Percentiles rank a stretch among this genome's conserved stretches.
Evolutionary conservation across 257 asterid genomes (phyloP).

Genomic region (Misopates orontium): DNA sequence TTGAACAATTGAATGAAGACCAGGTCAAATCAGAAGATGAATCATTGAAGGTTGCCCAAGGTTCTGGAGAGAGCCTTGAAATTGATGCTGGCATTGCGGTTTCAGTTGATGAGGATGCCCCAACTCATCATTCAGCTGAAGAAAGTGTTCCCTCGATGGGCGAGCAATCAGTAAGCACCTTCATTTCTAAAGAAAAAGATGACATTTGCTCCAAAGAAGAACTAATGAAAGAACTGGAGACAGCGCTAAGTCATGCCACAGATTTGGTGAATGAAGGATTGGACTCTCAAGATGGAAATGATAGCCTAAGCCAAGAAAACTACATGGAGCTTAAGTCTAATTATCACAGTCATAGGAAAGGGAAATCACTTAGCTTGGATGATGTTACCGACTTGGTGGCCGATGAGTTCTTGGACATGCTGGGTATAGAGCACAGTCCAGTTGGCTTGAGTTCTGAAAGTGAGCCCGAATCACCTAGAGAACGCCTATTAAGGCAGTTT

Average conservation of each 20-base stretch:
- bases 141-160: constrained; percentile 16
- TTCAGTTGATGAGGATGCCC: constrained; percentile 28
- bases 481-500: constrained; percentile 74
- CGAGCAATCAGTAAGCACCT: constrained; percentile 22
- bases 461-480: constrained; percentile 95
- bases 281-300: constrained; percentile 56
- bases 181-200: constrained; percentile 35
- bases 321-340: constrained; percentile 38
- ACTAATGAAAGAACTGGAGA: constrained; percentile 66
- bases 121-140: constrained; percentile 18
- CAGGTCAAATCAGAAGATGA: constrained; percentile 19
- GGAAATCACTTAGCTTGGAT: constrained; percentile 59
- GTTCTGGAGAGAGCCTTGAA: constrained; percentile 29
- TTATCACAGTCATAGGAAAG: constrained; percentile 38
- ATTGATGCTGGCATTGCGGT: constrained; percentile 23
- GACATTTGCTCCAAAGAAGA: constrained; percentile 43
- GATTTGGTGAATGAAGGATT: constrained; percentile 51
- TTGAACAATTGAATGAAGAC: constrained; percentile 29
- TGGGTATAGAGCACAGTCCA: constrained; percentile 78
- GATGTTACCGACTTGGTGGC: constrained; percentile 64
- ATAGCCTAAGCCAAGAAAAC: constrained; percentile 35
- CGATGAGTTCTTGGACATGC: constrained; percentile 76
- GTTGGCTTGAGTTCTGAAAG: constrained; percentile 75
- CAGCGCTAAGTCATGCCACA: constrained; percentile 50
- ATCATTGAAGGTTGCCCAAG: constrained; percentile 19